These are phyloP conservation scores for Pythium dissimile DNA, from an alignment of 352 stramenopile species.

Conservation along the genomic window DNA sequence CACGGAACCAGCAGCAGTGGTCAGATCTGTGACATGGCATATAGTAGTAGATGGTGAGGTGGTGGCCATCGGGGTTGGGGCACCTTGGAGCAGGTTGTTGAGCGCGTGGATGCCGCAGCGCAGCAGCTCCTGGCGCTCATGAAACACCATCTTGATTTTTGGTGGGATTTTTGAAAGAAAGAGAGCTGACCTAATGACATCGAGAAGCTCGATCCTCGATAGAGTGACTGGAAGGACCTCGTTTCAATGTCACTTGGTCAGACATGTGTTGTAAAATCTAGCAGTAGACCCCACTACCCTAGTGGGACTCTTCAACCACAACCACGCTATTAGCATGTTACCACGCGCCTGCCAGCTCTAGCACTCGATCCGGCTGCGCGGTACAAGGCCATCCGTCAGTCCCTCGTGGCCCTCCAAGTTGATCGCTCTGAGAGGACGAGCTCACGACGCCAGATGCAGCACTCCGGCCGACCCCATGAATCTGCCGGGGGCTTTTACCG, in stretches of 20 bases:
- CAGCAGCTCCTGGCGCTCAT: constrained; percentile 70
- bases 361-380: neutral
- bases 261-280: too few species aligned
- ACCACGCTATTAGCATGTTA: too few species aligned
- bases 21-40: neutral
- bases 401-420: neutral
- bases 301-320: too few species aligned
- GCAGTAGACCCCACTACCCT: too few species aligned
- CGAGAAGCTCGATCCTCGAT: too few species aligned
- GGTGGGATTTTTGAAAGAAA: too few species aligned
- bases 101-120: constrained; percentile 78
- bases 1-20: constrained; percentile 1
- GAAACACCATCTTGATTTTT: constrained; percentile 43
- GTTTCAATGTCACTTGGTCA: too few species aligned
- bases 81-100: constrained; percentile 79
- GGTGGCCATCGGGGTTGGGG: too few species aligned
- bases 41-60: too few species aligned
- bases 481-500: neutral
- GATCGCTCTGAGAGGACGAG: neutral
- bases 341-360: neutral
- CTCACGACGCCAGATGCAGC: neutral
- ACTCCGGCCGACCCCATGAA: neutral
- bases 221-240: too few species aligned
- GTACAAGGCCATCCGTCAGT: neutral
- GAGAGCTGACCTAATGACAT: too few species aligned